Evolutionary conservation across 495 filamentous ascomycete genomes (phyloP).

Genomic region (Ascodesmis nigricans): DNA sequence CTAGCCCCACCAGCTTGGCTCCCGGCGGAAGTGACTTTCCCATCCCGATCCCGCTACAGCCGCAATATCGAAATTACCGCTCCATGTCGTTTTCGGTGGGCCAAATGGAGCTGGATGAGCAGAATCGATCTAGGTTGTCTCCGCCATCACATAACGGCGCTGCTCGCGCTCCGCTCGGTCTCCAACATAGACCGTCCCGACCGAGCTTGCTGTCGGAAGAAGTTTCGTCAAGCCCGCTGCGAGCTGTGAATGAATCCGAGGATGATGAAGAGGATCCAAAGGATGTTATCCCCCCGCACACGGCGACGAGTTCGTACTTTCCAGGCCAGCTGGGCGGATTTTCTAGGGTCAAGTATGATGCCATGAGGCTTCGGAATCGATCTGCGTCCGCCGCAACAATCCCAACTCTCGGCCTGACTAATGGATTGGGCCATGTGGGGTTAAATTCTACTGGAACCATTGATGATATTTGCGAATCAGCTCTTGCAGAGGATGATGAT

Average conservation of each 20-base stretch:
- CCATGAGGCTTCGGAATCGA: slow-evolving; percentile 37
- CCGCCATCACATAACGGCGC: slow-evolving; percentile 29
- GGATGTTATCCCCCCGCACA: slow-evolving; percentile 21
- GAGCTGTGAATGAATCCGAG: slow-evolving; percentile 24
- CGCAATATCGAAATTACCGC: slow-evolving; percentile 75
- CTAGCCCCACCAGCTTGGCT: slow-evolving; percentile 32
- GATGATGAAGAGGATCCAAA: slow-evolving; percentile 53
- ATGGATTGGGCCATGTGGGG: too few species aligned
- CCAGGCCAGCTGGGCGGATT: slow-evolving; percentile 12
- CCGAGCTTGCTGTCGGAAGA: slow-evolving; percentile 45
- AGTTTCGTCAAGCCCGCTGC: slow-evolving; percentile 18
- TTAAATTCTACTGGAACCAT: too few species aligned
- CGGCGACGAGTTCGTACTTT: slow-evolving; percentile 6
- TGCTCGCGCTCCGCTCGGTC: slow-evolving; percentile 36
- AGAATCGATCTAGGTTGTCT: slow-evolving; percentile 27
- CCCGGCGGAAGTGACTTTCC: slow-evolving; percentile 44
- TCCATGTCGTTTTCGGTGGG: slow-evolving; percentile 96
- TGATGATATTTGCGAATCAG: slow-evolving; percentile 18
- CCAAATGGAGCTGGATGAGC: slow-evolving; percentile 55
- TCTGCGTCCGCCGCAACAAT: slow-evolving; percentile 31
- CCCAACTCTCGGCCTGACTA: slow-evolving; percentile 9
- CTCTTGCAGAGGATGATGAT: slow-evolving; percentile 21
- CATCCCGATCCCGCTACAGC: slow-evolving; percentile 75
- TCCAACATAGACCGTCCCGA: slow-evolving; percentile 64
- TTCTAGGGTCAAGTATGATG: slow-evolving; percentile 26